Evolutionary conservation across 345 rosid genomes (phyloP), one percentile per base, ranked within the genome.

Genomic region (Mangifera indica): DNA sequence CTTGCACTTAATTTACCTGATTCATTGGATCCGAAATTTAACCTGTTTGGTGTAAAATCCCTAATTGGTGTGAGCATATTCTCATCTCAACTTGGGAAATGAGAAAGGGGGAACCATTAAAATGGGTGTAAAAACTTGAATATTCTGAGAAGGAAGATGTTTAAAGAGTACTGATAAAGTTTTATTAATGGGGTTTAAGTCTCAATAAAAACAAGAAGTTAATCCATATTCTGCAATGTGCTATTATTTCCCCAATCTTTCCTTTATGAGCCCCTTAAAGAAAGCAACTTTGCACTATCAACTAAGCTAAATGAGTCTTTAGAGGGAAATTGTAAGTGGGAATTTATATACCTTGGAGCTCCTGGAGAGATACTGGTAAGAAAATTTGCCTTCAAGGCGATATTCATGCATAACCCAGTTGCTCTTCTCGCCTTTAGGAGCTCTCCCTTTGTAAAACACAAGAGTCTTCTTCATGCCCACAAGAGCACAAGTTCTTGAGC

Each of bases 371-470:
- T 84, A 87, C 63, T 86, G 98, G 72, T 89, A 93, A 24, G 97
- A 88, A 80, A 93, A 86, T 79, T 91, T 91, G 74, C 98, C 97
- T 53, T 91, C 98, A 7, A 93, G 97, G 51, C 98, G 97, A 79
- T 88, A 93, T 84, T 93, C 98, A 72, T 93, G 98, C 98, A 93
- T 91, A 59, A 93, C 98, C 98, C 98, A 93, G 80, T 87, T 88
- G 66, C 93, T 91, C 42, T 93, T 93, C 61, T 86, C 96, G 6
- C 98, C 98, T 75, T 93, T 89, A 2, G 97, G 98, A 44, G 98
- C 98, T 79, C 98, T 85, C 9, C 98, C 98, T 72, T 87, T 70
- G 80, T 93, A 91, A 66, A 93, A 93, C 34, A 93, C 98, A 14
- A 93, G 84, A 18, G 98, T 93, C 78, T 93, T 93, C 84, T 93